Evolutionary conservation across 805 yeast genomes (phyloP), one percentile per base, ranked within the genome.

Genomic region (Lachancea dasiensis): DNA sequence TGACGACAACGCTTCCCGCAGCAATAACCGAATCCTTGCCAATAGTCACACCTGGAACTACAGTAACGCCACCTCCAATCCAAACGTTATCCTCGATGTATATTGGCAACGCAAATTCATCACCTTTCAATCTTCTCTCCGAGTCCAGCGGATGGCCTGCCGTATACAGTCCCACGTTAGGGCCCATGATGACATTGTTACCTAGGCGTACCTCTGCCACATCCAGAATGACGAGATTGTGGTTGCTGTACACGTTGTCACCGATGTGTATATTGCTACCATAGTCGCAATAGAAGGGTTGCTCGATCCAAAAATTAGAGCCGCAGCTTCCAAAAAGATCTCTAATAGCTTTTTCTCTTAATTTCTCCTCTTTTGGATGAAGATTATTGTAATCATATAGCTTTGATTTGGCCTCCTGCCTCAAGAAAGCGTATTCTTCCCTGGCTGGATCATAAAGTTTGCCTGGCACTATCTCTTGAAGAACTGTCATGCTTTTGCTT

Each of bases 131-230:
- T 7, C 51, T 38, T 41, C 83, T 61, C 38, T 56, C 57, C 0
- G 77, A 71, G 38, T 75, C 79, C 5, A 71, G 51, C 1, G 81
- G 81, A 50, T 82, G 90, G 0, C 80, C 70, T 1, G 86, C 86
- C 2, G 86, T 72, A 20, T 70, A 61, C 30, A 81, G 60, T 2
- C 72, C 61, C 4, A 73, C 77, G 49, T 74, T 75, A 15, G 90
- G 89, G 0, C 85, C 90, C 27, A 75, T 50, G 64, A 73, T 46
- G 13, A 75, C 80, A 37, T 70, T 50, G 47, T 77, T 69, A 6
- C 90, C 89, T 40, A 82, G 68, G 13, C 61, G 69, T 27, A 82
- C 75, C 26, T 77, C 48, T 0, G 81, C 68, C 46, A 79, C 72
- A 54, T 82, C 89, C 28, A 82, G 61, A 34, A 79, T 60, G 1